Conservation (phyloP, 1,139 yeast species). For the Suhomyces taliae region DNA sequence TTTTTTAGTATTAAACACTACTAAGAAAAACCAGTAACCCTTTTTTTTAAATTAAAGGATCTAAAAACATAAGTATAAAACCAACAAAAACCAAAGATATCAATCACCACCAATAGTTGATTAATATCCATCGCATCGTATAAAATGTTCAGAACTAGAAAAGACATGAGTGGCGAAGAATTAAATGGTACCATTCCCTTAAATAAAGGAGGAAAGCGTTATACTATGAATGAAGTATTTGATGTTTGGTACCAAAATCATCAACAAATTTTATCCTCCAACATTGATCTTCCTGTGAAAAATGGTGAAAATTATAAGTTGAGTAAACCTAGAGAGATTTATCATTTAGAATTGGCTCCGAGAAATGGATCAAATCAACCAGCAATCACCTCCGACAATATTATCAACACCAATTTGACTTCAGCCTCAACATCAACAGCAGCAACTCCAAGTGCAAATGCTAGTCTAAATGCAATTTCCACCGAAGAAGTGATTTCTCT, state of each 20-base stretch:
- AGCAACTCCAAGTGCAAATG: too few relatives aligned
- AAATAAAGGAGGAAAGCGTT: slow-evolving; percentile 40
- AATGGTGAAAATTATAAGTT: slow-evolving; percentile 33
- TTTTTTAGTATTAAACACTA: background rate
- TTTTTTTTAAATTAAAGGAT: too few relatives aligned
- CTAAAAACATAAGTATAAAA: too few relatives aligned
- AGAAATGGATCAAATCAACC: background rate
- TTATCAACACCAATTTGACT: too few relatives aligned
- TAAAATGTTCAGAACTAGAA: slow-evolving; percentile 9
- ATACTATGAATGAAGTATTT: slow-evolving; percentile 54
- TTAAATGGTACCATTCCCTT: slow-evolving; percentile 30
- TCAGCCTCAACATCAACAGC: too few relatives aligned
- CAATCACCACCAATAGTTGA: too few relatives aligned
- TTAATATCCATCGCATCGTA: background rate
- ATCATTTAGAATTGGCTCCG: slow-evolving; percentile 34
- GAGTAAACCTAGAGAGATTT: slow-evolving; percentile 33
- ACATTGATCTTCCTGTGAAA: slow-evolving; percentile 25
- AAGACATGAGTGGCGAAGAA: slow-evolving; percentile 7
- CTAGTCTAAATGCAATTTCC: background rate
- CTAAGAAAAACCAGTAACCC: background rate
- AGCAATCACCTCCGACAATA: background rate
- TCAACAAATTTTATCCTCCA: slow-evolving; percentile 27
- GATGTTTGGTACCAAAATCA: slow-evolving; percentile 53
- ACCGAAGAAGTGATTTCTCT: background rate
- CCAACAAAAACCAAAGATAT: too few relatives aligned